These are phyloP conservation scores for Brassica incana DNA, from an alignment of 345 rosid genomes.

Conservation along the genomic window DNA sequence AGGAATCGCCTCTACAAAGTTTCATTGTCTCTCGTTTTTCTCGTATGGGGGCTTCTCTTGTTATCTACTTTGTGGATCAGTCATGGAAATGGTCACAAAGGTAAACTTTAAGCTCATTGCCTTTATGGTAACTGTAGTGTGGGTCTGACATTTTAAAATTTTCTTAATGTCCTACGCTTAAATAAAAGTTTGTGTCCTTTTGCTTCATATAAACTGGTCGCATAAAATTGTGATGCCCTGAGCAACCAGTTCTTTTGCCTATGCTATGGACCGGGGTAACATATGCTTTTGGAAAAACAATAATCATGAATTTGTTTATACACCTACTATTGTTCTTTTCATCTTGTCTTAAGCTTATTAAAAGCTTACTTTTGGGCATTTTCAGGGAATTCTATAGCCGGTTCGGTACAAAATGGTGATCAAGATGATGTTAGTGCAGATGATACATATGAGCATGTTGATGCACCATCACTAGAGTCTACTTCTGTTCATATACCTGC, in stretches of 20 bases:
- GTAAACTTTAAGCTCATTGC: constrained; percentile 31
- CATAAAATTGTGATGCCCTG: no score
- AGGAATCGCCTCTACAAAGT: constrained; percentile 54
- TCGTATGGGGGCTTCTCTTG: constrained; percentile 72
- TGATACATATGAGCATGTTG: constrained; percentile 36
- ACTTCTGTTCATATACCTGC: background rate
- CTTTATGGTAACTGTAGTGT: no score
- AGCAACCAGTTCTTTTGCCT: no score
- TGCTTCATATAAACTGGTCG: no score
- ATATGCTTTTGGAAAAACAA: background rate
- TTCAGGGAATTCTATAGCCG: constrained; percentile 50
- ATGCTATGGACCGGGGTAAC: background rate
- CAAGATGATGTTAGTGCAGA: constrained; percentile 18
- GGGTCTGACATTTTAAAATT: no score
- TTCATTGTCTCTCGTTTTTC: constrained; percentile 71
- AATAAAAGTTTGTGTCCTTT: no score
- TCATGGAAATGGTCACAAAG: constrained; percentile 57
- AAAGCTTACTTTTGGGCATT: constrained; percentile 8
- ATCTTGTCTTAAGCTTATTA: background rate
- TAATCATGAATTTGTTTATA: background rate
- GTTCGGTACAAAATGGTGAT: constrained; percentile 1
- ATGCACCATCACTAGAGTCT: constrained; percentile 35
- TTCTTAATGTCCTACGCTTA: no score
- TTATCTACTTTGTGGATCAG: constrained; percentile 71
- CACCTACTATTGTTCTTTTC: background rate